These are phyloP conservation scores for Hymenoscyphus repandus DNA, from an alignment of 2,329 filamentous ascomycete genomes.

Conservation along the genomic window DNA sequence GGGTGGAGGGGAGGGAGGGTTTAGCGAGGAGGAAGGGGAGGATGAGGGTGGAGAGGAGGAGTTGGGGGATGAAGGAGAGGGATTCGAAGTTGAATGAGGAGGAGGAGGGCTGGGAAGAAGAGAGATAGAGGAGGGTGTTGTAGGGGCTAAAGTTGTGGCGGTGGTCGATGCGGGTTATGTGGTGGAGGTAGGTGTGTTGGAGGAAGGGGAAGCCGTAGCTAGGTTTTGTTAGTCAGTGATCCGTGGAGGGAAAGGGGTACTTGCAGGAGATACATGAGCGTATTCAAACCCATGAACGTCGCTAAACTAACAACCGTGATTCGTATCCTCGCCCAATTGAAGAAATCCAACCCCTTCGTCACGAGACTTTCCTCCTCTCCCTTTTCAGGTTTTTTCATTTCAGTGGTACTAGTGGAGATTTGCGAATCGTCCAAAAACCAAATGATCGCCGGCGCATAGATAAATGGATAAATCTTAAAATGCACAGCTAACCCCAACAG, in stretches of 20 bases:
- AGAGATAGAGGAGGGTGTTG: conserved; percentile 84
- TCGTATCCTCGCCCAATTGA: conserved; percentile 49
- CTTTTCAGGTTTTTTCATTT: background rate
- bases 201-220: conserved; percentile 74
- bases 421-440: conserved; percentile 69
- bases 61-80: conserved; percentile 82
- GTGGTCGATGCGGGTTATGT: conserved; percentile 88
- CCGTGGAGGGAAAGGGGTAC: too few species aligned
- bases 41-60: conserved; percentile 71
- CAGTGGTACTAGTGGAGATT: conserved; percentile 26
- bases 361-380: background rate
- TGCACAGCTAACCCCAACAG: conserved; percentile 82
- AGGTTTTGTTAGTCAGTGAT: too few species aligned
- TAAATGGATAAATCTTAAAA: conserved; percentile 98
- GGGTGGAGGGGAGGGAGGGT: conserved; percentile 71
- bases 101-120: conserved; percentile 54
- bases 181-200: conserved; percentile 87
- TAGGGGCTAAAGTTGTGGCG: conserved; percentile 98
- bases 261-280: conserved; percentile 64
- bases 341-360: conserved; percentile 36
- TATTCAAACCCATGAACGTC: conserved; percentile 71
- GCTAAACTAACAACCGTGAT: conserved; percentile 60
- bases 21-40: conserved; percentile 75
- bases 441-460: conserved; percentile 78
- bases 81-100: conserved; percentile 56